Conservation (phyloP, 1,284 basidiomycete genomes). For the Cryptococcus sp. region DNA sequence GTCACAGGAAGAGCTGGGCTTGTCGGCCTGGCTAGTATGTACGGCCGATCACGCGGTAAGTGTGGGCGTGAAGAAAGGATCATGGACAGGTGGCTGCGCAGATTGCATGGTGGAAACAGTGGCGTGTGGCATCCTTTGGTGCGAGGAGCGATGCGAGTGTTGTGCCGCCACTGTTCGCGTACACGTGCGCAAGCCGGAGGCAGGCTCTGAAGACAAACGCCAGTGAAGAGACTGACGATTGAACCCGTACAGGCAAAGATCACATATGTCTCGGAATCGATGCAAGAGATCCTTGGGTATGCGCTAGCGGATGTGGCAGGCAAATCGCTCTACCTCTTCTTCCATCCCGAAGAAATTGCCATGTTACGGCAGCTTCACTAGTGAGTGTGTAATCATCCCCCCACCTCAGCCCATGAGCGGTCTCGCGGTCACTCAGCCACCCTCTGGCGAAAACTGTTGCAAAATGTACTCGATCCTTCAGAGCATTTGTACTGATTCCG, state of each 20-base stretch:
- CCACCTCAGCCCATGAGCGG: not conserved
- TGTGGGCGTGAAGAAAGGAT: not conserved
- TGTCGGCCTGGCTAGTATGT: constrained; percentile 17
- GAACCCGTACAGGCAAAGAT: constrained; percentile 23
- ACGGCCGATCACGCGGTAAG: constrained; percentile 21
- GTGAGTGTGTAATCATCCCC: constrained; percentile 25
- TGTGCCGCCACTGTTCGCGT: not conserved
- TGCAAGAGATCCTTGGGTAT: constrained; percentile 45
- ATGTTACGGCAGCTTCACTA: constrained; percentile 36
- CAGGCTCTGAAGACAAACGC: not conserved
- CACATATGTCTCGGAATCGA: constrained; percentile 39
- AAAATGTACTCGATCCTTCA: not conserved
- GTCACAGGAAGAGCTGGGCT: constrained; percentile 15
- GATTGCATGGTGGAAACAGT: not conserved
- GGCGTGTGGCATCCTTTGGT: not conserved
- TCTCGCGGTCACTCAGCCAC: not conserved
- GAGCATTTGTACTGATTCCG: too few relatives aligned
- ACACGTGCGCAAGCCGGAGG: not conserved
- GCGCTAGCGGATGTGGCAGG: constrained; percentile 35
- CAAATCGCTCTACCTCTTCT: constrained; percentile 33
- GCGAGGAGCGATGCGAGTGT: not conserved
- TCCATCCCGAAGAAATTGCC: constrained; percentile 46
- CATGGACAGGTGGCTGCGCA: not conserved
- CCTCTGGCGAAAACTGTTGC: not conserved
- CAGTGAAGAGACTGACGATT: not conserved